phyloP scores from a whole-genome alignment of 305 asterid genomes.

The Ajuga reptans region DNA sequence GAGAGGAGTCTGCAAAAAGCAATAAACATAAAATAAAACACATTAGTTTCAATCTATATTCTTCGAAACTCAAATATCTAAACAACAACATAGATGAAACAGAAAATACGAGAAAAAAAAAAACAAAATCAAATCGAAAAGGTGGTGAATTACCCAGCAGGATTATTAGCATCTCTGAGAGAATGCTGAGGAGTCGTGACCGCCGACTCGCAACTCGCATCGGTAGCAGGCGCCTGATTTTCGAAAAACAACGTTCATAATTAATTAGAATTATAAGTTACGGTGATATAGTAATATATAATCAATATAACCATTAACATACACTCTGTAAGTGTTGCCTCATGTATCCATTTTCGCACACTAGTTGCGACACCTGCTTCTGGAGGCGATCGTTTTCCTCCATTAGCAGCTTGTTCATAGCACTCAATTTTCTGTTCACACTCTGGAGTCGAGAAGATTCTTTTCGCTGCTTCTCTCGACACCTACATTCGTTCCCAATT shows the following conservation, averaged over 20 bases:
- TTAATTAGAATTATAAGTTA: too few relatives aligned
- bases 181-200: constrained; percentile 79
- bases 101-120: neutral
- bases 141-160: constrained; percentile 70
- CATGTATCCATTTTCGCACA: constrained; percentile 88
- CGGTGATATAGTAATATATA: too few relatives aligned
- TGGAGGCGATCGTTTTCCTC: constrained; percentile 98
- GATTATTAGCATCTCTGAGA: constrained; percentile 76
- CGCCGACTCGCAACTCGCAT: constrained; percentile 82
- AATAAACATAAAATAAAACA: neutral
- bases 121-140: neutral
- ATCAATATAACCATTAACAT: constrained; percentile 18
- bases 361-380: constrained; percentile 92
- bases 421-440: constrained; percentile 74
- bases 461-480: constrained; percentile 95
- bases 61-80: neutral
- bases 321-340: constrained; percentile 74
- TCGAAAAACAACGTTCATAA: too few relatives aligned
- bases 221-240: constrained; percentile 61
- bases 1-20: constrained; percentile 71
- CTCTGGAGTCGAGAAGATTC: constrained; percentile 79
- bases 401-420: constrained; percentile 94
- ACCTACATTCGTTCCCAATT: constrained; percentile 38
- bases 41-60: neutral
- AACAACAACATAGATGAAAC: neutral